Conservation (phyloP, 192 early-diverging fungal genomes). For the Pilaira anomala region DNA sequence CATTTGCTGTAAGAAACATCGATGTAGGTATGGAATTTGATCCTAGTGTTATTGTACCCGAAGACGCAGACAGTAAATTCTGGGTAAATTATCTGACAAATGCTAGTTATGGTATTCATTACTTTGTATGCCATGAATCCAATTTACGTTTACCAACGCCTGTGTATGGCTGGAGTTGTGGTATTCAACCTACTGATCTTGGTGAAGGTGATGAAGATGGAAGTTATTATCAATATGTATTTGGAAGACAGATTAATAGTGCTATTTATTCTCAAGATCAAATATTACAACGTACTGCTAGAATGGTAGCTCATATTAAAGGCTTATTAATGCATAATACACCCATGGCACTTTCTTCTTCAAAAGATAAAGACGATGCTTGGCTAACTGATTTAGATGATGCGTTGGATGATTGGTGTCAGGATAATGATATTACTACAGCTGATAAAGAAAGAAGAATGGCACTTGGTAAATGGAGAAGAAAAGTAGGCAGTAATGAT, state of each 20-base stretch:
- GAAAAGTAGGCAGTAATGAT: constrained; percentile 37
- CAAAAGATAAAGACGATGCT: constrained; percentile 27
- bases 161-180: constrained; percentile 26
- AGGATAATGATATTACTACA: constrained; percentile 20
- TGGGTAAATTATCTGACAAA: constrained; percentile 35
- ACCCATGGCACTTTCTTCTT: not conserved
- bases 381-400: constrained; percentile 38
- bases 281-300: constrained; percentile 19
- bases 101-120: constrained; percentile 36
- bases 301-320: constrained; percentile 29
- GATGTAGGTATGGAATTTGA: constrained; percentile 19
- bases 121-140: constrained; percentile 23
- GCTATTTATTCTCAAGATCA: constrained; percentile 27
- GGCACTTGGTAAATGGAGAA: constrained; percentile 35
- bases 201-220: not conserved
- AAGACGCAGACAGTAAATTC: constrained; percentile 17
- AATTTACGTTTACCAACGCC: constrained; percentile 16
- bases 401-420: constrained; percentile 36
- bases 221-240: constrained; percentile 15
- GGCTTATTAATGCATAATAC: constrained; percentile 15
- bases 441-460: constrained; percentile 16
- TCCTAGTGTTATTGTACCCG: constrained; percentile 18
- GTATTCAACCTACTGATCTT: not conserved
- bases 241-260: constrained; percentile 29
- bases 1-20: not conserved